These are phyloP conservation scores for Dothistroma septosporum DNA, from an alignment of 2,329 filamentous ascomycete genomes.

Conservation along the genomic window DNA sequence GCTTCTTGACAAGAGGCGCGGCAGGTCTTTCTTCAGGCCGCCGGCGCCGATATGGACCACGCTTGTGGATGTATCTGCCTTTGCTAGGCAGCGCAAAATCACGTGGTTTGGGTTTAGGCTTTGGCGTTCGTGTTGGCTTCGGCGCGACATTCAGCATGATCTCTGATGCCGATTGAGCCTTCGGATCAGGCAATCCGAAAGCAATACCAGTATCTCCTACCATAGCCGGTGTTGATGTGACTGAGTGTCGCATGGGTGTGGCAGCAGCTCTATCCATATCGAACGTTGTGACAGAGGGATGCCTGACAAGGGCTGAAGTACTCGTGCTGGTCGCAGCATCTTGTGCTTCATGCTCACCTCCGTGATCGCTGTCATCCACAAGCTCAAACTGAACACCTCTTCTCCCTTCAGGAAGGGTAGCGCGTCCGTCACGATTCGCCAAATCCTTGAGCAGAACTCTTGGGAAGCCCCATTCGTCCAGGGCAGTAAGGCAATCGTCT, in stretches of 20 bases:
- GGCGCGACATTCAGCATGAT: not conserved
- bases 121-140: not conserved
- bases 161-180: constrained; percentile 3
- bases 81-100: not conserved
- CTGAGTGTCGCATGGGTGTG: too few relatives aligned
- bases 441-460: constrained; percentile 33
- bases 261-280: too few relatives aligned
- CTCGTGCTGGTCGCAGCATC: not conserved
- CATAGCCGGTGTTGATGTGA: not conserved
- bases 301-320: too few relatives aligned
- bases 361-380: not conserved
- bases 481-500: constrained; percentile 18
- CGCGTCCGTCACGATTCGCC: constrained; percentile 40
- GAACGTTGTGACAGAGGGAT: too few relatives aligned
- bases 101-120: not conserved
- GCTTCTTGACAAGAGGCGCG: constrained; percentile 8
- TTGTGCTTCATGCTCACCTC: not conserved
- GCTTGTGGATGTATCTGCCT: not conserved
- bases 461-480: constrained; percentile 50
- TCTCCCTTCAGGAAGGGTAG: constrained; percentile 37
- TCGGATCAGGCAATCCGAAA: not conserved
- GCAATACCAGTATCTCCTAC: not conserved
- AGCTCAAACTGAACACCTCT: constrained; percentile 10
- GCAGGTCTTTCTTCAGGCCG: not conserved
- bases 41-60: constrained; percentile 1